Evolutionary conservation across 208 protist species (phyloP).

Genomic region (Wallacemonas sp.): DNA sequence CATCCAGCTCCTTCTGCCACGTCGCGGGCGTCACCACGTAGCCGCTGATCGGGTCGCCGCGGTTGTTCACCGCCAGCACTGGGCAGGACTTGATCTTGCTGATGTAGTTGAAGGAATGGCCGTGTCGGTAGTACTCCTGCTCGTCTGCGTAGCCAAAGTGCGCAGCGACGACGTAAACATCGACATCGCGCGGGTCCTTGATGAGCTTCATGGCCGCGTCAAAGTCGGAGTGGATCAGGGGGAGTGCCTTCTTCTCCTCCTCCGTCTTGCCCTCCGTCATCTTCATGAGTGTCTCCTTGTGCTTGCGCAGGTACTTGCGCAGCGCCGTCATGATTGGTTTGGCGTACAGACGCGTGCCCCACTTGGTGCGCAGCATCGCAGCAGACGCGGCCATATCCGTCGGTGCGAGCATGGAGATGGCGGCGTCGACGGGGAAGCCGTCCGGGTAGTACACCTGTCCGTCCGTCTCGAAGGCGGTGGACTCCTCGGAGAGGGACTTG

Average conservation of each 20-base stretch:
- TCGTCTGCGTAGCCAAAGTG: slow-evolving; percentile 29
- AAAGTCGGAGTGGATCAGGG: slow-evolving; percentile 17
- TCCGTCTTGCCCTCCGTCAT: slow-evolving; percentile 17
- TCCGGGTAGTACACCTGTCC: slow-evolving; percentile 12
- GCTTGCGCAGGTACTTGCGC: slow-evolving; percentile 31
- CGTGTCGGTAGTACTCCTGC: slow-evolving; percentile 32
- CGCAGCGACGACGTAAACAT: slow-evolving; percentile 30
- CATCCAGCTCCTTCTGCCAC: slow-evolving; percentile 27
- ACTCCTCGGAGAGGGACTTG: slow-evolving; percentile 48
- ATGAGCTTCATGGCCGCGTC: slow-evolving; percentile 10
- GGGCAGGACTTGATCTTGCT: slow-evolving; percentile 8
- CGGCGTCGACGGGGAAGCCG: slow-evolving; percentile 25
- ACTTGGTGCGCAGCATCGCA: slow-evolving; percentile 19
- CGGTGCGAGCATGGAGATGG: slow-evolving; percentile 37
- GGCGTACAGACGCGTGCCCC: slow-evolving; percentile 16
- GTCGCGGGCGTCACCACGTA: slow-evolving; percentile 1
- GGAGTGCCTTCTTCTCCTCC: slow-evolving; percentile 16
- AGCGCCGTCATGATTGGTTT: slow-evolving; percentile 28
- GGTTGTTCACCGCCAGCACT: slow-evolving; percentile 20
- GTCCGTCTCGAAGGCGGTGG: slow-evolving; percentile 15
- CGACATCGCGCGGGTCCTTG: slow-evolving; percentile 20
- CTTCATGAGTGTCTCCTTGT: slow-evolving; percentile 18
- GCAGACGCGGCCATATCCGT: slow-evolving; percentile 45
- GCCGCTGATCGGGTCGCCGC: slow-evolving; percentile 32
- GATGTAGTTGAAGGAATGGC: slow-evolving; percentile 20